These are phyloP conservation scores for Aurifilum marmelostoma DNA, from an alignment of 2,329 filamentous ascomycete genomes.

Conservation along the genomic window DNA sequence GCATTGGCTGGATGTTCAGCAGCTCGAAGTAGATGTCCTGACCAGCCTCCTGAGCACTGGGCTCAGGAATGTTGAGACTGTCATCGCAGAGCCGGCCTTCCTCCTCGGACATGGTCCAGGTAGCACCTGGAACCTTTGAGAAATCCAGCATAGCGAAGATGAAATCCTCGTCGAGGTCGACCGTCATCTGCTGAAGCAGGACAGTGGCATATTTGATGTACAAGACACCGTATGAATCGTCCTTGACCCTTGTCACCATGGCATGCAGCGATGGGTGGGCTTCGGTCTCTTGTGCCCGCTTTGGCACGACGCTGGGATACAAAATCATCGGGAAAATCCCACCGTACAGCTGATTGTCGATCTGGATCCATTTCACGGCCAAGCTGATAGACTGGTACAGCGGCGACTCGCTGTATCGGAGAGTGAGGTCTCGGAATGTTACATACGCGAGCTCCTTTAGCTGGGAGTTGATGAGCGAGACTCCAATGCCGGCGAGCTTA, in stretches of 20 bases:
- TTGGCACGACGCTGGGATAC: conserved; percentile 96
- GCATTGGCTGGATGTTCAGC: conserved; percentile 96
- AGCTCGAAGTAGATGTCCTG: conserved; percentile 99
- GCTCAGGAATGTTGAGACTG: conserved; percentile 87
- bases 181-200: conserved; percentile 94
- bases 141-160: conserved; percentile 96
- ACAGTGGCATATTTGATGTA: conserved; percentile 99
- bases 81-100: conserved; percentile 90
- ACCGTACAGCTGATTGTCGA: conserved; percentile 97
- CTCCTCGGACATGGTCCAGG: conserved; percentile 77
- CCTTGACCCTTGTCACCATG: conserved; percentile 92
- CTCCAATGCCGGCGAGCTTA: conserved; percentile 84
- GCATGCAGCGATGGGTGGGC: conserved; percentile 92
- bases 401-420: conserved; percentile 91
- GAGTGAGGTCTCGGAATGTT: conserved; percentile 86
- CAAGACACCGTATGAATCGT: conserved; percentile 95
- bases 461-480: conserved; percentile 92
- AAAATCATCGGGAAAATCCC: conserved; percentile 97
- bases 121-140: conserved; percentile 86
- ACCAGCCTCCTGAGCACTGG: conserved; percentile 78
- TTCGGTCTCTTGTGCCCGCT: conserved; percentile 94
- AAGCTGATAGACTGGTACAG: conserved; percentile 90
- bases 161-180: conserved; percentile 97
- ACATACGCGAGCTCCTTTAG: conserved; percentile 91
- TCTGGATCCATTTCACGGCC: conserved; percentile 97